Evolutionary conservation across 192 early-diverging fungal species (phyloP), one percentile per base, ranked within the genome.

Genomic region (Backusella macrospora): DNA sequence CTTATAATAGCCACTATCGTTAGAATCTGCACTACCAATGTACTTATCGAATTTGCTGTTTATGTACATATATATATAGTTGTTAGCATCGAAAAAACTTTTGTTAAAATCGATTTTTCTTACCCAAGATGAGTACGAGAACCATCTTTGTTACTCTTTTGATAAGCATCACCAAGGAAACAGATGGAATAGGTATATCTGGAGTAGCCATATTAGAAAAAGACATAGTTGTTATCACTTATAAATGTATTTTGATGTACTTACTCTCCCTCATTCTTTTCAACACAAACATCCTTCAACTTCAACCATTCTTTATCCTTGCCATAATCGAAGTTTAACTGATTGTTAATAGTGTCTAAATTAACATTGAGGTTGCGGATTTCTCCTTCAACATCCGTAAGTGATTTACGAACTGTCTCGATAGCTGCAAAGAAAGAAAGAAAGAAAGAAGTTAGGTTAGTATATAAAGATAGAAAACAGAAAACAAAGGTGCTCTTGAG

Each of bases 321-420:
- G 1, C 98, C 98, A 70, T 93, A 89, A 79, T 97, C 94, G 18
- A 80, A 83, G 1, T 74, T 77, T 14, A 89, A 68, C 55, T 94
- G 81, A 40, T 79, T 73, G 12, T 86, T 80, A 29, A 96, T 66
- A 8, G 83, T 79, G 7, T 68, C 52, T 14, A 90, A 73, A 23
- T 78, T 48, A 29, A 6, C n/a, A 40, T 81, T 55, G 23, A 65
- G 73, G 12, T 73, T 74, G 21, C 78, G 55, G 9, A 82, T 70
- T 18, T 73, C 75, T 34, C 59, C 72, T 34, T 78, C 59, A 40
- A 81, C 73, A 6, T 66, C 68, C 6, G 82, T 69, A 3, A 66
- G 70, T 5, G 70, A 76, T 23, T 73, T 49, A 63, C 75, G 78
- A 21, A 76, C 79, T 26, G 8, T 45, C 23, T 73, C 64, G 18